Percentiles rank a stretch among this genome's conserved stretches.
Conservation (phyloP, 2,329 filamentous ascomycete genomes). For the Ascomycota sp. region DNA sequence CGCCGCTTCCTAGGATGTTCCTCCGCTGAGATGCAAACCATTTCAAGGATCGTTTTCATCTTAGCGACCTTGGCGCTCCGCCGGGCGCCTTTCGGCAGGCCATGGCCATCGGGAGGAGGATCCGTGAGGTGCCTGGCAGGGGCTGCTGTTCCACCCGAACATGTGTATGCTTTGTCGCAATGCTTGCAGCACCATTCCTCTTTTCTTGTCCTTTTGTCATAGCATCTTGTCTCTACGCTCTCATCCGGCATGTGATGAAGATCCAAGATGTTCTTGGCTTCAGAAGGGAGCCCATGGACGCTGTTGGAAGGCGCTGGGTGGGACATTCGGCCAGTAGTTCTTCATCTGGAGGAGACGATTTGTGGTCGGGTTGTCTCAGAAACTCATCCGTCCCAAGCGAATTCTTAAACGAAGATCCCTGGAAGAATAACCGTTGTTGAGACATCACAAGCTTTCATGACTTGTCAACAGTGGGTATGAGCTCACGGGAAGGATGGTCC, state of each 20-base stretch:
- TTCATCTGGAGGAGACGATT: no score
- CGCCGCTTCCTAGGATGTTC: slow-evolving; percentile 3
- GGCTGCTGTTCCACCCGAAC: slow-evolving; percentile 2
- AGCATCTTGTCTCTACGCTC: slow-evolving; percentile 3
- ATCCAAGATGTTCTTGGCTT: slow-evolving; percentile 3
- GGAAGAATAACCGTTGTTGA: no score
- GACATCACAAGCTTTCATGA: no score
- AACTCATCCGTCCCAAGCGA: no score
- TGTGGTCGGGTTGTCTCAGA: no score
- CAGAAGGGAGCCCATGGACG: no score
- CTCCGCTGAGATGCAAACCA: slow-evolving; percentile 1
- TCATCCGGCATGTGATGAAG: slow-evolving; percentile 3
- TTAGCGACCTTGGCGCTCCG: slow-evolving; percentile 1
- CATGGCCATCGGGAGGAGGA: slow-evolving; percentile 3
- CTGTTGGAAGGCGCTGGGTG: no score
- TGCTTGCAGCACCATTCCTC: slow-evolving; percentile 4
- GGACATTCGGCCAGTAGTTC: no score
- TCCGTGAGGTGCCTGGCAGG: slow-evolving; percentile 3
- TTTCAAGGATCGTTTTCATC: slow-evolving; percentile 2
- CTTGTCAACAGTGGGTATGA: no score
- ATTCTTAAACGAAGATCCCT: no score
- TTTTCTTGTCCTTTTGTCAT: slow-evolving; percentile 2
- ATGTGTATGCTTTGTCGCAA: slow-evolving; percentile 3
- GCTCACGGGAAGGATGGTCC: no score
- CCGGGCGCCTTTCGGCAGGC: slow-evolving; percentile 1